These are phyloP conservation scores for Arabidopsis lyrata DNA, from an alignment of 441 rosid genomes.

Conservation along the genomic window DNA sequence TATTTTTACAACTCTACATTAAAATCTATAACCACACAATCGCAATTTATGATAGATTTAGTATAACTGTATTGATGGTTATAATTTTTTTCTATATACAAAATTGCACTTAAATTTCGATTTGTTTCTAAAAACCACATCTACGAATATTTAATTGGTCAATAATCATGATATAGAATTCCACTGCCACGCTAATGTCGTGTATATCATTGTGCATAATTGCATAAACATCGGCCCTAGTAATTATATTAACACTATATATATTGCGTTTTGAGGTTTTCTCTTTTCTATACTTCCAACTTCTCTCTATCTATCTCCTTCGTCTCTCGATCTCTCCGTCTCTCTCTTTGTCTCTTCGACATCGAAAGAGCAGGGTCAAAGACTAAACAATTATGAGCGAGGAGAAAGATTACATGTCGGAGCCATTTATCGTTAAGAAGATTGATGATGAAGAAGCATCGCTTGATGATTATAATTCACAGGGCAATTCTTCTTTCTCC, in stretches of 20 bases:
- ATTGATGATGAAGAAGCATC: slow-evolving; percentile 40
- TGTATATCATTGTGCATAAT: too few relatives aligned
- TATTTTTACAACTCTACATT: too few relatives aligned
- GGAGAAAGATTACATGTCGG: slow-evolving; percentile 18
- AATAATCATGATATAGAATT: too few relatives aligned
- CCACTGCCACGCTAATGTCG: too few relatives aligned
- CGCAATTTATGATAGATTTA: neutral
- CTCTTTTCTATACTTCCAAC: neutral
- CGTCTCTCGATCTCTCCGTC: slow-evolving; percentile 16
- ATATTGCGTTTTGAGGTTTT: neutral
- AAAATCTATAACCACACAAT: neutral
- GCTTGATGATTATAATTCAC: slow-evolving; percentile 29
- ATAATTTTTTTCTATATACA: neutral
- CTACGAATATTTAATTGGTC: too few relatives aligned
- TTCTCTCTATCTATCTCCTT: slow-evolving; percentile 15
- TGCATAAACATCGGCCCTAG: neutral
- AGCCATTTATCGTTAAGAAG: slow-evolving; percentile 38
- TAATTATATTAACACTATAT: neutral
- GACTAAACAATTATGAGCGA: slow-evolving; percentile 30
- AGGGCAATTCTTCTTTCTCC: slow-evolving; percentile 59
- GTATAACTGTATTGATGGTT: neutral
- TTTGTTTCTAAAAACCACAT: neutral
- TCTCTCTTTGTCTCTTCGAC: slow-evolving; percentile 19
- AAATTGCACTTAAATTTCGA: neutral
- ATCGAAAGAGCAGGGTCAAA: slow-evolving; percentile 16